Evolutionary conservation across 2,329 filamentous ascomycete species (phyloP).

Genomic region (Byssoonygena ceratinophila): DNA sequence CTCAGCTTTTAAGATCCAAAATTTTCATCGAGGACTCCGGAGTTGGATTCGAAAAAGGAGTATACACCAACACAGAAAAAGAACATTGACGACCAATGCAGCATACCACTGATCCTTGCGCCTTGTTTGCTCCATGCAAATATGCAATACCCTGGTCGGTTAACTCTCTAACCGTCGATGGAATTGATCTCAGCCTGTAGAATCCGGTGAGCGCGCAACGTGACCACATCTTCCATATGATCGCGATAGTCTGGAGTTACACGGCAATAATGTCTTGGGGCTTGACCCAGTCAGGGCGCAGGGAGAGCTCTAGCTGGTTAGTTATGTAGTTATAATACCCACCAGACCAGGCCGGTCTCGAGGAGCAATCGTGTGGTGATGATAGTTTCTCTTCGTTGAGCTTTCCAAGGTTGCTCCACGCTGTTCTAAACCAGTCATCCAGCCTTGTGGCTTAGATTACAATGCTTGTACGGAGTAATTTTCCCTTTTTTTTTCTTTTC

Average conservation of each 20-base stretch:
- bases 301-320: not conserved
- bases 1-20: too few relatives aligned
- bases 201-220: conserved; percentile 6
- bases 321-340: too few relatives aligned
- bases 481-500: not conserved
- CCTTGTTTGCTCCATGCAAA: conserved; percentile 6
- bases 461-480: not conserved
- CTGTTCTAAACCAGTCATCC: not conserved
- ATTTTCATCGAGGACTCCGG: too few relatives aligned
- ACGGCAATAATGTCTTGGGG: not conserved
- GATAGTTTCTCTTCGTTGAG: too few relatives aligned
- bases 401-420: too few relatives aligned
- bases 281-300: not conserved
- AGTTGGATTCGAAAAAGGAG: too few relatives aligned
- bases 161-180: not conserved
- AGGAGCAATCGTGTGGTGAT: too few relatives aligned
- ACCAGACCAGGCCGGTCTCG: not conserved
- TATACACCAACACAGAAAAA: not conserved
- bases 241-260: not conserved
- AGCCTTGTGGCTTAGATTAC: conserved; percentile 7
- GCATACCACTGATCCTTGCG: not conserved
- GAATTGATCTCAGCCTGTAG: conserved; percentile 4
- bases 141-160: not conserved
- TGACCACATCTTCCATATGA: not conserved
- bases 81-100: not conserved